phyloP scores from a whole-genome alignment of 441 rosid genomes.

The Populus hybrid region DNA sequence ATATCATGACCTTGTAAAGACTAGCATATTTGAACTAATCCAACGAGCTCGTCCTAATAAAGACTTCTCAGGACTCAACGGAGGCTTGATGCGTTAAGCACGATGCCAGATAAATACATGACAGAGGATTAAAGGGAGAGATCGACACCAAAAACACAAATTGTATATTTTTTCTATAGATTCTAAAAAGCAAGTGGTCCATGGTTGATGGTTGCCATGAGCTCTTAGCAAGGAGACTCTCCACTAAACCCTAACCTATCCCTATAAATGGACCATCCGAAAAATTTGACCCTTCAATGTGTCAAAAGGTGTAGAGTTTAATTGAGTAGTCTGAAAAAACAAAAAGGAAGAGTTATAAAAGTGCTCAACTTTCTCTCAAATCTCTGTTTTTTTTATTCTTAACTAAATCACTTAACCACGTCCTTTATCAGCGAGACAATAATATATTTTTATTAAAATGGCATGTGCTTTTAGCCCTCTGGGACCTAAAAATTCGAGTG shows the following conservation, averaged over 20 bases:
- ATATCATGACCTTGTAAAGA: neutral
- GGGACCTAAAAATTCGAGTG: neutral
- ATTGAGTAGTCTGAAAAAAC: neutral
- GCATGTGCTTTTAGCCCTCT: neutral
- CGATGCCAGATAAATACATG: neutral
- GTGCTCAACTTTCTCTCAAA: neutral
- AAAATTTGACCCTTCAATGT: neutral
- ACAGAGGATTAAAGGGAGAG: neutral
- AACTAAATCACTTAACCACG: neutral
- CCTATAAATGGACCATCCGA: neutral
- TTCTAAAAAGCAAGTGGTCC: neutral
- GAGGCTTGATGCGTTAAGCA: neutral
- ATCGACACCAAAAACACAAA: neutral
- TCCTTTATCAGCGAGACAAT: neutral
- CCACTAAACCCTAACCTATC: neutral
- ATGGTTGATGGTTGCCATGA: neutral
- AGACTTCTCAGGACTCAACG: neutral
- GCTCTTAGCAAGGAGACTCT: too few relatives aligned
- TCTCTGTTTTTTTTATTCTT: neutral
- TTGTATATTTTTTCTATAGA: too few relatives aligned
- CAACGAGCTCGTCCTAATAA: too few relatives aligned
- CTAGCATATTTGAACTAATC: neutral
- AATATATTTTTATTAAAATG: too few relatives aligned
- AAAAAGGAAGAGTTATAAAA: neutral
- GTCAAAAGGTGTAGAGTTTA: neutral